Percentiles rank a stretch among this genome's conserved stretches.
Conservation (phyloP, 306 rosid species). For the Arachis hypogaea region DNA sequence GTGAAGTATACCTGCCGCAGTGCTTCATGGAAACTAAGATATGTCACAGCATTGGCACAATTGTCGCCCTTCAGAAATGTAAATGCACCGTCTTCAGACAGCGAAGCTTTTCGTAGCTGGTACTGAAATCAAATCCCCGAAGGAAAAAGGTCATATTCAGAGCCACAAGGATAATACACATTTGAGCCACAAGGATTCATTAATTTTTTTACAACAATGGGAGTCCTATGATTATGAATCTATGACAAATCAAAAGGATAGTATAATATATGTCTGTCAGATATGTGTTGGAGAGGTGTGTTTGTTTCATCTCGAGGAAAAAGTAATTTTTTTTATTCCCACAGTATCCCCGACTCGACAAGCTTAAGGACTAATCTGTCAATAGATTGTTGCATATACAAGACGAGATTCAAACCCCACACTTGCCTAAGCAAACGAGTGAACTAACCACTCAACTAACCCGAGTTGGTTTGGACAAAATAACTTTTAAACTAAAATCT, state of each 20-base stretch:
- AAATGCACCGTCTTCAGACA: conserved; percentile 81
- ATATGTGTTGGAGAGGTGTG: neutral
- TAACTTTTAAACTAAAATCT: too few relatives aligned
- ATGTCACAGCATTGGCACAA: conserved; percentile 62
- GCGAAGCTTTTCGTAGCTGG: conserved; percentile 73
- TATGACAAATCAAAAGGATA: neutral
- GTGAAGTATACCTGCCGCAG: conserved; percentile 64
- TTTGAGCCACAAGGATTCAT: neutral
- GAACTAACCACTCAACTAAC: too few relatives aligned
- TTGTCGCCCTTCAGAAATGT: conserved; percentile 80
- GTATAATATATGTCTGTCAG: neutral
- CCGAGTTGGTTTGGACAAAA: too few relatives aligned
- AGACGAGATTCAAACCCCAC: too few relatives aligned
- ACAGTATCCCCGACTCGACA: too few relatives aligned
- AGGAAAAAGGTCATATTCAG: conserved; percentile 16
- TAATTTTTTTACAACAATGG: neutral
- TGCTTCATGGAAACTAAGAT: conserved; percentile 67
- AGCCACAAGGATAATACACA: conserved; percentile 9
- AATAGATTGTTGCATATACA: too few relatives aligned
- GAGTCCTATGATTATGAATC: conserved; percentile 4
- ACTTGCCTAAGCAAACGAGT: too few relatives aligned
- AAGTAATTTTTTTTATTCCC: too few relatives aligned
- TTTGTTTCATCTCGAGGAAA: too few relatives aligned
- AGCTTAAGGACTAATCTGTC: too few relatives aligned
- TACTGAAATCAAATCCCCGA: conserved; percentile 46